Evolutionary conservation across 495 filamentous ascomycete species (phyloP).

Genomic region (Parachaetomium inaequale): DNA sequence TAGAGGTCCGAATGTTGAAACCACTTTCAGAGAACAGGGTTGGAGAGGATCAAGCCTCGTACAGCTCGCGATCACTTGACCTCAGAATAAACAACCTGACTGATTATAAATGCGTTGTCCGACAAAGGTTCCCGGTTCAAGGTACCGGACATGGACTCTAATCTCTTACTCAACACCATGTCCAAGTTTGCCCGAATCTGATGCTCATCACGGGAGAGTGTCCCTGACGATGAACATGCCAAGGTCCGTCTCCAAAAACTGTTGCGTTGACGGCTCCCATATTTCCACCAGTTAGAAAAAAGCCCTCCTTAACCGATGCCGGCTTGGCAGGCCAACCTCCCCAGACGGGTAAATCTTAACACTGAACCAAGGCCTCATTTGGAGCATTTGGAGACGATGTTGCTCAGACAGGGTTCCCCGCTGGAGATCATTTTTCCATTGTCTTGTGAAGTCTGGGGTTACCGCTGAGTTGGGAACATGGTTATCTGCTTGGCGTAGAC

Average conservation of each 20-base stretch:
- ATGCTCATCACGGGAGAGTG: neutral
- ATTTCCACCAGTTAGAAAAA: conserved; percentile 11
- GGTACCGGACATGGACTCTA: too few relatives aligned
- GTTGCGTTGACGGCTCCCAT: neutral
- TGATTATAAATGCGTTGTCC: too few relatives aligned
- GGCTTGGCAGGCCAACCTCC: conserved; percentile 3
- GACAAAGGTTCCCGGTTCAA: too few relatives aligned
- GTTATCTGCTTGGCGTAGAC: neutral
- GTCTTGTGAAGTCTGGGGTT: neutral
- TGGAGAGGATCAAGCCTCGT: too few relatives aligned
- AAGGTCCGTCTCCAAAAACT: neutral
- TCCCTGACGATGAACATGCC: neutral
- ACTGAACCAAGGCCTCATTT: neutral
- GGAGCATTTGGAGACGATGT: neutral
- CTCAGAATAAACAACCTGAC: too few relatives aligned
- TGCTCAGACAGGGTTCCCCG: conserved; percentile 19
- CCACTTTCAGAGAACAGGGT: too few relatives aligned
- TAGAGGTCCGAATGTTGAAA: too few relatives aligned
- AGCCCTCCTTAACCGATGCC: neutral
- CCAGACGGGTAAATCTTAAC: conserved; percentile 7
- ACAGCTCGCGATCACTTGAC: too few relatives aligned
- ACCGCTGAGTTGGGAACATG: neutral
- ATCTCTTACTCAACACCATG: neutral
- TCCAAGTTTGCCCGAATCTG: neutral
- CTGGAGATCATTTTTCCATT: conserved; percentile 18